These are phyloP conservation scores for Elsinoe necatrix DNA, from an alignment of 2,329 filamentous ascomycete genomes.

Conservation along the genomic window DNA sequence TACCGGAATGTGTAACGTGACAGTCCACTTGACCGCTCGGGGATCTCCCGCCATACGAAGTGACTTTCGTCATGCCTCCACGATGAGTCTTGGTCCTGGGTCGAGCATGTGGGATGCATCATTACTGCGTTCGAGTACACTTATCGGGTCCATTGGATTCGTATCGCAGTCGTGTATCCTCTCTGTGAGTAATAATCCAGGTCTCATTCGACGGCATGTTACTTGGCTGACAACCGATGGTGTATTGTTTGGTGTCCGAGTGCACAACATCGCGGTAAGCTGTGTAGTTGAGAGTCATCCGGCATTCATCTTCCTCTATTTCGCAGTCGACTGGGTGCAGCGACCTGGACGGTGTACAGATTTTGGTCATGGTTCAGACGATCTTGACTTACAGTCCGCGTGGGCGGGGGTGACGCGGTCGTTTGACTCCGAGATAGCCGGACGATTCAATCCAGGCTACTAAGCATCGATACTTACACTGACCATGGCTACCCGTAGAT, in stretches of 20 bases:
- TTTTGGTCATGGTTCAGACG: neutral
- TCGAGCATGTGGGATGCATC: neutral
- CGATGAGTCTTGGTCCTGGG: too few relatives aligned
- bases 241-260: neutral
- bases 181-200: neutral
- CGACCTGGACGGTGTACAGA: neutral
- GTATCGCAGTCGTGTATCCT: neutral
- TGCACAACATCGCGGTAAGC: neutral
- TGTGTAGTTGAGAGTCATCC: conserved; percentile 1
- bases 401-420: neutral
- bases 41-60: neutral
- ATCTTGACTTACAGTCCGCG: neutral
- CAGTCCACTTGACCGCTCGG: too few relatives aligned
- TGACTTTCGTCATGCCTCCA: too few relatives aligned
- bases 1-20: too few relatives aligned
- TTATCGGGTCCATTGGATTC: neutral
- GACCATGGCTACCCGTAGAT: neutral
- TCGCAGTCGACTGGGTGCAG: conserved; percentile 2
- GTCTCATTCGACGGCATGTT: too few relatives aligned
- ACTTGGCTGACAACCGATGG: neutral
- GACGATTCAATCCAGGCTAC: neutral
- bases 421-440: neutral
- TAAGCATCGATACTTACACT: neutral
- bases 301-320: neutral
- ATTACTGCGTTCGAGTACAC: neutral